Base-by-base conservation (phyloP, 805 yeast genomes). In the Jamesozyma hellenica region DNA sequence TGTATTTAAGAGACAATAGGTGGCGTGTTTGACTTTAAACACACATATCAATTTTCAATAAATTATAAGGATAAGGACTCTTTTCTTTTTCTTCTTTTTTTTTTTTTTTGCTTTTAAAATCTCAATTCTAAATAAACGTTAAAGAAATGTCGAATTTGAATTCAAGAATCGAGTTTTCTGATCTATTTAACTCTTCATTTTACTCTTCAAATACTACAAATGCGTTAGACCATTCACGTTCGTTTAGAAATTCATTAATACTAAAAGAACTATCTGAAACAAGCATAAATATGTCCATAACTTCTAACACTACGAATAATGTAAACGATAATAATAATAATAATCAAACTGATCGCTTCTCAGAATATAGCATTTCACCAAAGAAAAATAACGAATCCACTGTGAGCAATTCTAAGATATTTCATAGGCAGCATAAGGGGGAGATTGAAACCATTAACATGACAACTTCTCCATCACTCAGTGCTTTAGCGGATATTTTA, bases 381-480 rank as follows among this genome's bases (percentile, higher is more conserved):
- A 14, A 17, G 18, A 4, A 17, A 17, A 15, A 31, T 18, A 4
- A 31, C 9, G 17, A 18, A 17, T 17, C 34, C 17, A 17, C 4
- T 11, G 12, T n/a, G 4, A 10, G 12, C 4, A 7, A 16, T 31
- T 18, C 9, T 17, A 31, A 17, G n/a, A 31, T 13, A 10, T 11
- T 23, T 4, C 31, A 25, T 9, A 25, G 38, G 30, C 18, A 14
- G 4, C 32, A 29, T 9, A n/a, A 16, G 10, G 32, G 32, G 4
- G 60, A 55, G 40, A 49, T 46, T 3, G 40, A 38, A n/a, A 55
- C 60, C 8, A 50, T 60, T 15, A 60, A 61, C 30, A 64, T 67
- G 61, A 63, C 68, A 3, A 56, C 66, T 17, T 66, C 71, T 2
- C 72, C 72, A 3, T 65, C 70, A 0, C 50, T 67, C 28, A 61